Base-by-base conservation (phyloP, 805 yeast genomes). In the Clavispora carvajalis region DNA sequence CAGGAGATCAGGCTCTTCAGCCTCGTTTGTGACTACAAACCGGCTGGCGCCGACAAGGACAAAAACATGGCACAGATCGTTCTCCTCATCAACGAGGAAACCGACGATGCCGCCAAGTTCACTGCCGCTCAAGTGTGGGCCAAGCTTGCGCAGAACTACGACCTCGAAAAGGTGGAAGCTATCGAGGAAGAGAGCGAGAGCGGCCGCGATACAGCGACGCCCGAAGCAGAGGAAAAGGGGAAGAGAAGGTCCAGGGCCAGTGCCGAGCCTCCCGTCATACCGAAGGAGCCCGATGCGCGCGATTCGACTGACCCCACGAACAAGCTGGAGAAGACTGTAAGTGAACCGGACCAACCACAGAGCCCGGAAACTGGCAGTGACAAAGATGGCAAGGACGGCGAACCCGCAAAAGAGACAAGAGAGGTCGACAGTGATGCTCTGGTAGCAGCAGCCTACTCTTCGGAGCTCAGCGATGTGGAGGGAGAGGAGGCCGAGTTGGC, bases 21-120 rank as follows among this genome's bases (percentile, higher is more conserved):
- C 40, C 75, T 85, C 37, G 68, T 82, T 1, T 77, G 87, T 48
- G 79, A 75, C 51, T 71, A 68, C 62, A 81, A 80, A 55, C 93
- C 93, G 0, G 81, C 80, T 0, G 95, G 95, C 1, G 54, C 57
- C 23, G 53, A 65, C 39, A 72, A 68, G 39, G 69, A 72, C 41
- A 62, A 64, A 50, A 65, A 74, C 44, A 58, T 75, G 63, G 57
- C 56, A 25, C 52, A 62, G 49, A 62, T 78, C 59, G 43, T 73
- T 54, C 58, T 66, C 47, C 50, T 62, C 37, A 55, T 76, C 51
- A 51, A 65, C 58, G 46, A 64, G 49, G 44, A 59, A 30, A 33
- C 46, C 33, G 38, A 46, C 17, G 26, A 26, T 26, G 45, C 48
- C 11, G 47, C 36, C 28, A 39, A 40, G 24, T 62, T 76, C 40